These are phyloP conservation scores for Emmonsiellopsis sp. DNA, from an alignment of 2,329 filamentous ascomycete genomes.

Conservation along the genomic window DNA sequence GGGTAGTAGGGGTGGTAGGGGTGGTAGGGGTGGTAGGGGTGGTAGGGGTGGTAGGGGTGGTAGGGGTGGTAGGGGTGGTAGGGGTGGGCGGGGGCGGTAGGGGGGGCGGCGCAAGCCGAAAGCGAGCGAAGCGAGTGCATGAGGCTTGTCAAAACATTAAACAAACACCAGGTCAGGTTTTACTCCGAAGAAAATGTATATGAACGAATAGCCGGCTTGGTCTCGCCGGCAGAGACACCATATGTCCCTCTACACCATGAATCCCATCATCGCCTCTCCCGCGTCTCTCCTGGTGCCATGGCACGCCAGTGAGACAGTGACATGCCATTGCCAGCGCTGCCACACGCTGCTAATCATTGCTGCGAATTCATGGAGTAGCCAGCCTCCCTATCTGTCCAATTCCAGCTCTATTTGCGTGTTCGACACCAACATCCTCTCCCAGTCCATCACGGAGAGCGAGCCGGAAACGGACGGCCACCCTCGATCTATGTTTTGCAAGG, in stretches of 20 bases:
- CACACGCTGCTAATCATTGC: not conserved
- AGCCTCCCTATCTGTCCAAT: not conserved
- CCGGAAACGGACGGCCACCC: not conserved
- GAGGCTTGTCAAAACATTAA: too few relatives aligned
- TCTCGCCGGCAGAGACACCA: too few relatives aligned
- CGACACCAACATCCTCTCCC: not conserved
- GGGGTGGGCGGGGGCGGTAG: too few relatives aligned
- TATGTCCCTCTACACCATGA: not conserved
- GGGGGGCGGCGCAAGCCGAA: too few relatives aligned
- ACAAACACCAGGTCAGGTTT: too few relatives aligned
- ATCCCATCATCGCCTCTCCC: not conserved
- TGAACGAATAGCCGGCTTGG: too few relatives aligned
- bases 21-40: too few relatives aligned
- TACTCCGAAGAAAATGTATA: too few relatives aligned
- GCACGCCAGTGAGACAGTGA: not conserved
- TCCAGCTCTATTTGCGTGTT: not conserved
- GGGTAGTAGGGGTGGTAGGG: too few relatives aligned
- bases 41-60: too few relatives aligned
- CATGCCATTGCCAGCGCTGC: not conserved
- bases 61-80: too few relatives aligned
- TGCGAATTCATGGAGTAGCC: not conserved
- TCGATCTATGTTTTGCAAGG: not conserved
- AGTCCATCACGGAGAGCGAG: not conserved
- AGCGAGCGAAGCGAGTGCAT: too few relatives aligned
- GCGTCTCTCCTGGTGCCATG: constrained; percentile 1